Evolutionary conservation across 371 early-diverging fungal species (phyloP).

Genomic region (Coemansia sp.): DNA sequence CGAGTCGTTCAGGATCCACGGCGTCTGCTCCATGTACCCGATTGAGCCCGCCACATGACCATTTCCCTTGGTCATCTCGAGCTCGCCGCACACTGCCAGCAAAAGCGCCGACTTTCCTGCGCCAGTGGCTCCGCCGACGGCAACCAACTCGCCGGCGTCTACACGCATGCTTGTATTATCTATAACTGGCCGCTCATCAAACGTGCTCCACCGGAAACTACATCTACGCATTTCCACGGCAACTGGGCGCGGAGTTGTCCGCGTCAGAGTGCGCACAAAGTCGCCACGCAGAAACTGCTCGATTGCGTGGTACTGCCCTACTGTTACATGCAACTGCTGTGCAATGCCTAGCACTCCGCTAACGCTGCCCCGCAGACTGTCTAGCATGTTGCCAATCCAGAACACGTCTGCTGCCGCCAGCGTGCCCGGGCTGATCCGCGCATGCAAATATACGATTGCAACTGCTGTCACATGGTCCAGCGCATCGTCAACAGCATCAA

Average conservation of each 20-base stretch:
- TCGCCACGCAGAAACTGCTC: conserved; percentile 22
- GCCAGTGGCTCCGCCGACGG: conserved; percentile 26
- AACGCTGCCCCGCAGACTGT: conserved; percentile 11
- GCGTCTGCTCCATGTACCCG: conserved; percentile 68
- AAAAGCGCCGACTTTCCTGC: conserved; percentile 51
- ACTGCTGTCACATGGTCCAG: conserved; percentile 42
- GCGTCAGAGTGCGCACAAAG: conserved; percentile 20
- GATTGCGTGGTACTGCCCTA: conserved; percentile 9
- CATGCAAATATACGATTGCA: conserved; percentile 16
- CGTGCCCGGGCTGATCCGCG: background rate
- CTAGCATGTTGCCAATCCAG: conserved; percentile 11
- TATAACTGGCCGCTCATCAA: background rate
- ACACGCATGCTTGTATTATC: conserved; percentile 7
- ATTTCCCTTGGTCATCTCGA: conserved; percentile 18
- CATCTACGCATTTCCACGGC: conserved; percentile 6
- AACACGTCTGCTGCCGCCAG: conserved; percentile 25
- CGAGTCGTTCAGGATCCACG: conserved; percentile 70
- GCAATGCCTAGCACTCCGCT: background rate
- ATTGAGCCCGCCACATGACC: conserved; percentile 52
- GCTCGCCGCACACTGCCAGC: conserved; percentile 49
- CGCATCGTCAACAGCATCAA: conserved; percentile 39
- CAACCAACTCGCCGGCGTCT: conserved; percentile 23
- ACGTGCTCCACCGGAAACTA: conserved; percentile 10
- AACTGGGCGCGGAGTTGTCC: background rate
- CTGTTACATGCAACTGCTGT: conserved; percentile 5